Percentiles rank a stretch among this genome's conserved stretches.
These are phyloP conservation scores for Rhynchosporium graminicola DNA, from an alignment of 2,329 filamentous ascomycete species.

Conservation along the genomic window DNA sequence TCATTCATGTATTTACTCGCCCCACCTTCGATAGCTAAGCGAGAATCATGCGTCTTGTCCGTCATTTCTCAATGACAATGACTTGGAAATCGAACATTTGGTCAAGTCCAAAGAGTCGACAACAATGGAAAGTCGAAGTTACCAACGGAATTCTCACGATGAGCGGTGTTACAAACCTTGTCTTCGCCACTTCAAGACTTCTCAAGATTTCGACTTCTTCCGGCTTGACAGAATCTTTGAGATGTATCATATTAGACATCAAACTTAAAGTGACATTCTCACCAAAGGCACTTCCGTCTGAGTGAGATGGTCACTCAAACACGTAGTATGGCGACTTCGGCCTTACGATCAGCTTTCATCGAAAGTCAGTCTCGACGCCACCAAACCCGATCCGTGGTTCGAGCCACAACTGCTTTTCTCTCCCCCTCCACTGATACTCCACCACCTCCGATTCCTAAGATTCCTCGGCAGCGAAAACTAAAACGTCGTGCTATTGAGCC, in stretches of 20 bases:
- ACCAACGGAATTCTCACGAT: not conserved
- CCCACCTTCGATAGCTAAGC: not conserved
- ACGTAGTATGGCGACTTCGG: not conserved
- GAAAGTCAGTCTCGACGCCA: not conserved
- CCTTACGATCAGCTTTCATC: conserved; percentile 1
- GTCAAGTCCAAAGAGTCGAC: no score
- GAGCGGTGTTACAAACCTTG: no score
- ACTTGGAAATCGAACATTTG: no score
- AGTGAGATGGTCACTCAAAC: conserved; percentile 7
- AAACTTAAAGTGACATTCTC: not conserved
- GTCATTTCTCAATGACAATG: not conserved
- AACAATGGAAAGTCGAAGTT: not conserved
- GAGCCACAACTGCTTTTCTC: not conserved
- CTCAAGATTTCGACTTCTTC: not conserved
- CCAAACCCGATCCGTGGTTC: conserved; percentile 3
- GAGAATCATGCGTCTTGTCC: conserved; percentile 1
- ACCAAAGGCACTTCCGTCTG: not conserved
- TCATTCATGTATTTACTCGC: not conserved
- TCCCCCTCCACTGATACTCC: not conserved
- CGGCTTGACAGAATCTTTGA: conserved; percentile 1
- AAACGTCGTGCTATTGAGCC: not conserved
- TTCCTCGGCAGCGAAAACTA: not conserved
- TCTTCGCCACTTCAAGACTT: not conserved
- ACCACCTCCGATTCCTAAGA: not conserved
- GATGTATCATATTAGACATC: no score